Conservation (phyloP, 768 basidiomycete genomes). For the Serendipita sp. region DNA sequence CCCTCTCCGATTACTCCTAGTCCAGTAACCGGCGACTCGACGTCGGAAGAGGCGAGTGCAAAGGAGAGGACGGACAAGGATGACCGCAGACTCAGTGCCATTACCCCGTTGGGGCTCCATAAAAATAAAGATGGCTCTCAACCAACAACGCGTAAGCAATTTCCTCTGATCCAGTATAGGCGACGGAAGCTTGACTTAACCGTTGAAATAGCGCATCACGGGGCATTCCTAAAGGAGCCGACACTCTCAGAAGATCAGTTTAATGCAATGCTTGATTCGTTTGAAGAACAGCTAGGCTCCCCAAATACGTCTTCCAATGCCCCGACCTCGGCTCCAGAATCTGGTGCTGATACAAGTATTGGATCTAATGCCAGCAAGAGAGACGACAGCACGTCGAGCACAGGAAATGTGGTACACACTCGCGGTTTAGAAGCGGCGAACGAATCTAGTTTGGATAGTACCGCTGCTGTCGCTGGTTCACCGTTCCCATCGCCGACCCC, state of each 20-base stretch:
- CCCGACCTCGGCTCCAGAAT: neutral
- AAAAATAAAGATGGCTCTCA: neutral
- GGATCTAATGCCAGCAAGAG: neutral
- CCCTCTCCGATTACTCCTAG: neutral
- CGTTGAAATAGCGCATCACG: neutral
- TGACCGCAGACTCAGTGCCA: neutral
- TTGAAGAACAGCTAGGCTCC: neutral
- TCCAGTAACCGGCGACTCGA: neutral
- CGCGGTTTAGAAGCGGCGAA: neutral
- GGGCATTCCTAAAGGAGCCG: neutral
- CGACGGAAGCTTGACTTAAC: neutral
- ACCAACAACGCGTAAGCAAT: neutral
- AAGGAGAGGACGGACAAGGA: neutral
- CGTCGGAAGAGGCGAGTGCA: neutral
- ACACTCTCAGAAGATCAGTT: neutral
- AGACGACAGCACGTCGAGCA: no score
- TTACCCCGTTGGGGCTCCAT: neutral
- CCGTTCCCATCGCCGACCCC: neutral
- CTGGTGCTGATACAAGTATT: neutral
- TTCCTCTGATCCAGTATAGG: neutral
- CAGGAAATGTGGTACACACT: no score
- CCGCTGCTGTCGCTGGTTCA: neutral
- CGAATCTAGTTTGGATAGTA: neutral
- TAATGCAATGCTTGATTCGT: conserved; percentile 2
- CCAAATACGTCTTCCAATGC: neutral